These are phyloP conservation scores for Penicillium sp. DNA, from an alignment of 2,329 filamentous ascomycete genomes.

Conservation along the genomic window DNA sequence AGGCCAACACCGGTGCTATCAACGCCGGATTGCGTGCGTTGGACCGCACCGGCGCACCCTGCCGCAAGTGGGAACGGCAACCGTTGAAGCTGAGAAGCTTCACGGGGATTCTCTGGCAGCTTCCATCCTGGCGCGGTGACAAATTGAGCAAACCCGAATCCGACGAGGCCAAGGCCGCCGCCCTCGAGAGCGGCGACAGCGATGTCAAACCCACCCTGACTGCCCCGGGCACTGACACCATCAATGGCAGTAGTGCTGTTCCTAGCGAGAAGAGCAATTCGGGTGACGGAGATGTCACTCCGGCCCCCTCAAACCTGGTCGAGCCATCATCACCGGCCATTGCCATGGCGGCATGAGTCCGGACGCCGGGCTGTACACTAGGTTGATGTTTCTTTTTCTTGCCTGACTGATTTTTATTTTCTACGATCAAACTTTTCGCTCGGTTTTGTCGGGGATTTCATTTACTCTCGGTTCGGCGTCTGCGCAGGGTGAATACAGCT, in stretches of 20 bases:
- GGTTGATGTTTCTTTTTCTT: slow-evolving; percentile 8
- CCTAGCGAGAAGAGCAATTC: slow-evolving; percentile 60
- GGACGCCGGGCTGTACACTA: slow-evolving; percentile 28
- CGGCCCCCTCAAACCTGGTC: slow-evolving; percentile 45
- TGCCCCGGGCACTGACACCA: slow-evolving; percentile 20
- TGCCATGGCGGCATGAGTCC: slow-evolving; percentile 37
- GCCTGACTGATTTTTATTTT: slow-evolving; percentile 6
- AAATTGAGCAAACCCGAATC: slow-evolving; percentile 39
- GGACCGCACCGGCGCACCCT: slow-evolving; percentile 86
- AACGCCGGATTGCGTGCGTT: slow-evolving; percentile 93
- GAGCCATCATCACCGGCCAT: slow-evolving; percentile 54
- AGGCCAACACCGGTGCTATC: slow-evolving; percentile 95
- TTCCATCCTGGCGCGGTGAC: slow-evolving; percentile 73
- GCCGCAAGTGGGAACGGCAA: slow-evolving; percentile 84
- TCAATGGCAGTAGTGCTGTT: slow-evolving; percentile 48
- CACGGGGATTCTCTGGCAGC: slow-evolving; percentile 78
- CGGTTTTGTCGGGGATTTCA: slow-evolving; percentile 3
- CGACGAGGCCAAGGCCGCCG: slow-evolving; percentile 53
- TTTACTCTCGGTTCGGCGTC: not conserved
- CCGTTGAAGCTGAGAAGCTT: slow-evolving; percentile 86
- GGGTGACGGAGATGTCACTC: slow-evolving; percentile 49
- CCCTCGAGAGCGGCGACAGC: slow-evolving; percentile 54
- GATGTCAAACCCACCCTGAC: slow-evolving; percentile 57
- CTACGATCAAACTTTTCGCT: slow-evolving; percentile 4
- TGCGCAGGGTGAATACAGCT: not conserved